Evolutionary conservation across 768 basidiomycete genomes (phyloP).

Genomic region (Termitomyces sp.): DNA sequence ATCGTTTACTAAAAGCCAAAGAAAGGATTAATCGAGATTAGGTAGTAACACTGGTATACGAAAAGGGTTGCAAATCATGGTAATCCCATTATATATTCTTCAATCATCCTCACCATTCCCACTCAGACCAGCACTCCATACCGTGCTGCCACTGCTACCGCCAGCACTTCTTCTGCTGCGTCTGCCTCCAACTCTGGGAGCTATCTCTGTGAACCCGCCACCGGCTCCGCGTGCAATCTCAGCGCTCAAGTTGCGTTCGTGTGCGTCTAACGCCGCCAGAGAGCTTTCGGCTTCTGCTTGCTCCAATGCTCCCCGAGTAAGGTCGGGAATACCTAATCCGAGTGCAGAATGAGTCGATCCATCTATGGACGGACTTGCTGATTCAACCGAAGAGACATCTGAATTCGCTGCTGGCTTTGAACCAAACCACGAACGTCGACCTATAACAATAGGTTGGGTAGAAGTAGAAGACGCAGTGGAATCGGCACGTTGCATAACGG

Average conservation of each 20-base stretch:
- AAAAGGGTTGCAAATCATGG: background rate
- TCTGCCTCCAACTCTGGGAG: constrained; percentile 50
- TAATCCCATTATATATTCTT: background rate
- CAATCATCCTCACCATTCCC: constrained; percentile 45
- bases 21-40: background rate
- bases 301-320: constrained; percentile 75
- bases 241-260: constrained; percentile 66
- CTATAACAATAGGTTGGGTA: constrained; percentile 25
- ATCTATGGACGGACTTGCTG: constrained; percentile 35
- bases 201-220: constrained; percentile 80
- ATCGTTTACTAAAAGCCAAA: background rate
- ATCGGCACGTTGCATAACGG: constrained; percentile 21
- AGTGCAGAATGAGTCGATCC: constrained; percentile 20
- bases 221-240: constrained; percentile 73
- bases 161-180: constrained; percentile 57
- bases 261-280: constrained; percentile 75
- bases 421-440: constrained; percentile 69
- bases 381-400: constrained; percentile 47
- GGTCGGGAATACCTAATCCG: constrained; percentile 38
- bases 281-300: constrained; percentile 76
- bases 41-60: constrained; percentile 5
- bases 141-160: constrained; percentile 74
- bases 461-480: constrained; percentile 17
- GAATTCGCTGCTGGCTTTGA: constrained; percentile 38
- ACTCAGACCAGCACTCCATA: constrained; percentile 86